Base-by-base conservation (phyloP, 768 basidiomycete genomes). In the Grammothele lineata region DNA sequence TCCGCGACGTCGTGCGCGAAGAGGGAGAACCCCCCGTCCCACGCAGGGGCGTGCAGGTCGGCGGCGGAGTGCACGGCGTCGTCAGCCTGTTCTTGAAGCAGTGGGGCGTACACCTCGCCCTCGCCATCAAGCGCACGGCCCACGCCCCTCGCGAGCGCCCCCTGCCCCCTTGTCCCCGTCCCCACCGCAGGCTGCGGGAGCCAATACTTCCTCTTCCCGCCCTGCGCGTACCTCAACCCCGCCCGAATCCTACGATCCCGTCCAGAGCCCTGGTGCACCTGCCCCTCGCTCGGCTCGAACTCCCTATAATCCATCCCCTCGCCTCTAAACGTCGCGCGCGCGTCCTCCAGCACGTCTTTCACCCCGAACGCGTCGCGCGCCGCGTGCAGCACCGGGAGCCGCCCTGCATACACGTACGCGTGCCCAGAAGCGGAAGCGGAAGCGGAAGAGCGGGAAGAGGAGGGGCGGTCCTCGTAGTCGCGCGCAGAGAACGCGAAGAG, bases 121-220 rank as follows among this genome's bases (percentile, higher is more conserved):
- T 58, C 70, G 17, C 77, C 65, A 27, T 73, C 68, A 48, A 75
- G 66, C 7, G 66, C 70, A 14, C 63, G 61, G 40, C 77, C 75
- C 19, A 77, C 58, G 1, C 69, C 62, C 19, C 75, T 62, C 53
- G 72, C 71, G 12, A 70, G 52, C 21, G 64, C 66, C 24, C 72
- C 71, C 12, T 68, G 64, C 3, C 69, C 69, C 7, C 64, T 64
- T 19, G 63, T 68, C 6, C 68, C 62, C 32, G 70, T 68, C 5
- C 68, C 62, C 33, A 70, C 57, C 21, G 64, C 70, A 0, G 80
- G 76, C 57, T 83, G 81, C 0, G 94, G 92, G 8, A 99, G 72
- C 96, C 96, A 99, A 65, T 99, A 99, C 68, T 99, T 99, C 47
- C 75, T 74, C 62, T 82, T 80, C 1, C 95, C 96, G n/a, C 92